Evolutionary conservation across 2,329 filamentous ascomycete genomes (phyloP).

Genomic region (Ophiocordyceps sinensis): DNA sequence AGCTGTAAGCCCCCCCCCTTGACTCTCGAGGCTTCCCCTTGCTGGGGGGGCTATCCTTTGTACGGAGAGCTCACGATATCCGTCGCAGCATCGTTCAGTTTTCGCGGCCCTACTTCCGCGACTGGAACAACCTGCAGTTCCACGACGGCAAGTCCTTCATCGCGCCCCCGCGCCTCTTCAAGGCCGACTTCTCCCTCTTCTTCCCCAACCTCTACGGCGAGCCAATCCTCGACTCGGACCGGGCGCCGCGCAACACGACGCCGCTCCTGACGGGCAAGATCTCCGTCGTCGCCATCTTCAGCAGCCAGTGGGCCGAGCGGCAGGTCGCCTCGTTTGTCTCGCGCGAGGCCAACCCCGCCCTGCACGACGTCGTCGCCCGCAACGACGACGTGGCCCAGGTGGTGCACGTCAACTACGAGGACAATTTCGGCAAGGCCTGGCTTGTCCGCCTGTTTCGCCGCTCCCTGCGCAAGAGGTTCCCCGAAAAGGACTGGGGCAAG

Average conservation of each 20-base stretch:
- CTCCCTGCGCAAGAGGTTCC: slow-evolving; percentile 33
- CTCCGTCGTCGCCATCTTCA: slow-evolving; percentile 69
- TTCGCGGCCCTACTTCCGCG: slow-evolving; percentile 82
- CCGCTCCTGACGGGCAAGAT: slow-evolving; percentile 57
- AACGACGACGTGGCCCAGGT: slow-evolving; percentile 48
- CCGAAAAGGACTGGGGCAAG: slow-evolving; percentile 37
- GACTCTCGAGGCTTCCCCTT: neutral
- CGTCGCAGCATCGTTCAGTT: slow-evolving; percentile 53
- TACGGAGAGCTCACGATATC: no score
- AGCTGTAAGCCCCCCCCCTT: slow-evolving; percentile 41
- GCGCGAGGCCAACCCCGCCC: slow-evolving; percentile 49
- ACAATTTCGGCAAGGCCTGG: slow-evolving; percentile 55
- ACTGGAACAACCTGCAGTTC: slow-evolving; percentile 73
- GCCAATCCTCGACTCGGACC: slow-evolving; percentile 49
- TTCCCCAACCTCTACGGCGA: slow-evolving; percentile 84
- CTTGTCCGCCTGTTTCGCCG: slow-evolving; percentile 42
- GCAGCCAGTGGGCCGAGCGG: slow-evolving; percentile 69
- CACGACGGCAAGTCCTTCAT: slow-evolving; percentile 89
- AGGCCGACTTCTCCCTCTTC: slow-evolving; percentile 66
- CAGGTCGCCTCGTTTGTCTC: slow-evolving; percentile 64
- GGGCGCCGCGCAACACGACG: slow-evolving; percentile 53
- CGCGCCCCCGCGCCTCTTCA: slow-evolving; percentile 73
- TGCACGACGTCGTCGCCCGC: slow-evolving; percentile 45
- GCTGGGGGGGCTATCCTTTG: no score
- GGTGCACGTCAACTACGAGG: slow-evolving; percentile 80